Conservation (phyloP, 208 protist species). For the Trypanosoma cruzi region DNA sequence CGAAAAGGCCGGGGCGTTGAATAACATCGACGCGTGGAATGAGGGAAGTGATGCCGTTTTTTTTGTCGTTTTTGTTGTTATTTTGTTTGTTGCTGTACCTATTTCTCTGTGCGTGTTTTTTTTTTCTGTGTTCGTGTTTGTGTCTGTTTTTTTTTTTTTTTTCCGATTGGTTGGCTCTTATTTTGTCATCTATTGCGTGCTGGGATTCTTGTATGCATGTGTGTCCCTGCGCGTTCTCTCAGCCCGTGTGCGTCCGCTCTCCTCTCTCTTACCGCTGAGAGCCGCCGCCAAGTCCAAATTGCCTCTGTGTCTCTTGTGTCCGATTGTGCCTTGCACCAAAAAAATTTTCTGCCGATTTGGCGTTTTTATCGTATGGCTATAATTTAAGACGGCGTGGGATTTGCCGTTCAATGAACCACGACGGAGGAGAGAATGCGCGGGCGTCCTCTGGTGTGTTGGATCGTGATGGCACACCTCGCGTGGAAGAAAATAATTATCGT, state of each 20-base stretch:
- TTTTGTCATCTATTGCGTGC: no score
- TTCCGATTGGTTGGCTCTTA: no score
- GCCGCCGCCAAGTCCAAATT: not conserved
- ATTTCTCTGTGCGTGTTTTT: not conserved
- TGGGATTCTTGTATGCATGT: not conserved
- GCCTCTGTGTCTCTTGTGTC: not conserved
- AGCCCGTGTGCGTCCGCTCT: not conserved
- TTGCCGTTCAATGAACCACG: not conserved
- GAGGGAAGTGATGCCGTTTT: not conserved
- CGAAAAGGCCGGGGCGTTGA: not conserved
- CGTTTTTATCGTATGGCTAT: not conserved
- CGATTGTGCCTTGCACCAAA: not conserved
- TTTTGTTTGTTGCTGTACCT: slow-evolving; percentile 6
- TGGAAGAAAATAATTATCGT: not conserved
- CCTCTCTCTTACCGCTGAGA: not conserved
- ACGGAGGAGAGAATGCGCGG: not conserved
- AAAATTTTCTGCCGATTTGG: not conserved
- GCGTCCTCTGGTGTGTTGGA: not conserved
- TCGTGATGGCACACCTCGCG: not conserved
- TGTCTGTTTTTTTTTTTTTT: not conserved
- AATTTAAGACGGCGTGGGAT: not conserved
- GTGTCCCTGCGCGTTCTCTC: not conserved
- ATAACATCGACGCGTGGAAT: not conserved
- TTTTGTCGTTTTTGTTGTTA: no score
- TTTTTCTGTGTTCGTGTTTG: not conserved